Base-by-base conservation (phyloP, 768 basidiomycete species). In the Naganishia onofrii region DNA sequence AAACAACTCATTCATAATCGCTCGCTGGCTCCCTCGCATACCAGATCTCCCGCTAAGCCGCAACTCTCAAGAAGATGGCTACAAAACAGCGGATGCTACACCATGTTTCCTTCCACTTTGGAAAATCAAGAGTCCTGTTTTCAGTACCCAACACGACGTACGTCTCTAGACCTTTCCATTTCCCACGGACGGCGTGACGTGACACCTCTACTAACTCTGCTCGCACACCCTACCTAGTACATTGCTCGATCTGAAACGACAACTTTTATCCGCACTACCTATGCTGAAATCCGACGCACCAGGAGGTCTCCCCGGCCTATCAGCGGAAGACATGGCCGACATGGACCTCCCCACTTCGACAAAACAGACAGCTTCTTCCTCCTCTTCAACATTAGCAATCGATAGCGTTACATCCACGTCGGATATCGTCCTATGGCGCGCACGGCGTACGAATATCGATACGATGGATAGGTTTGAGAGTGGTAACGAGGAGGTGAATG, bases 91-190 rank as follows among this genome's bases (percentile, higher is more conserved):
- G 60, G 23, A 63, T 44, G 38, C 13, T 31, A 10, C 68, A 69
- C 48, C 68, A 69, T 26, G 46, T 69, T 17, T 69, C 68, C 8
- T 69, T 69, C n/a, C 58, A 58, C 23, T 69, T 69, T 34, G 56
- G 46, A 31, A 69, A 69, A 26, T 54, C 51, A 7, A 42, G 68
- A 29, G 57, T 69, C 32, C 29, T 69, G n/a, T 69, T 69, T 57
- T 60, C 56, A 1, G 68, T 69, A 17, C 68, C 68, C 8, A 51
- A 34, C 19, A 69, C 68, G 15, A 69, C 68, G 68, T 69, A 53
- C 44, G 68, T 31, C 15, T 6, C 29, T 17, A 17, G n/a, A n/a
- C n/a, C n/a, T n/a, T n/a, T n/a, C n/a, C n/a, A n/a, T n/a, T n/a
- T n/a, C n/a, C n/a, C n/a, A n/a, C n/a, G n/a, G n/a, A 21, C 28